Percentiles rank a stretch among this genome's conserved stretches.
Evolutionary conservation across 306 rosid genomes (phyloP).

Genomic region (Sesbania bispinosa): DNA sequence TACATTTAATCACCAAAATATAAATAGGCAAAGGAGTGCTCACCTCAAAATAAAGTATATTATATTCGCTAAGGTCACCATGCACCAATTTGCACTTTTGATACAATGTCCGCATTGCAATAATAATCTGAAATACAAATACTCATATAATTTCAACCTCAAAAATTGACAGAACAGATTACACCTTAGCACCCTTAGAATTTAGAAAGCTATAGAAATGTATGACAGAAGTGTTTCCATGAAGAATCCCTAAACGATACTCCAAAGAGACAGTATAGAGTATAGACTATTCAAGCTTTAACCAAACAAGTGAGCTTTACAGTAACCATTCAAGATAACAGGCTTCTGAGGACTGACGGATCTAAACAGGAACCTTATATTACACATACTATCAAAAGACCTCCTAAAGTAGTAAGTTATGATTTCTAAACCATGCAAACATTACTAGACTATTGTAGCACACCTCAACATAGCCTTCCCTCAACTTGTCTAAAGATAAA

Average conservation of each 20-base stretch:
- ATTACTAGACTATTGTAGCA: constrained; percentile 11
- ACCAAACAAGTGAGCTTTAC: not conserved
- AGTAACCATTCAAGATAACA: constrained; percentile 10
- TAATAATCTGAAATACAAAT: constrained; percentile 53
- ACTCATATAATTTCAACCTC: constrained; percentile 7
- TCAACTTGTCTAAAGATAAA: constrained; percentile 74
- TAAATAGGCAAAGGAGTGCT: not conserved
- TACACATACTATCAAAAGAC: constrained; percentile 2
- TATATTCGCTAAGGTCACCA: constrained; percentile 93
- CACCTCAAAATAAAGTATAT: constrained; percentile 82
- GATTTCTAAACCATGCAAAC: constrained; percentile 15
- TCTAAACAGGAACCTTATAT: not conserved
- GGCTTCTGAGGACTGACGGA: not conserved
- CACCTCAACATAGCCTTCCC: constrained; percentile 89
- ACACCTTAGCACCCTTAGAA: not conserved
- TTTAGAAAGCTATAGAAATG: not conserved
- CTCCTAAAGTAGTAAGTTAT: not conserved
- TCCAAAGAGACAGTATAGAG: not conserved
- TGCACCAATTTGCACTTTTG: constrained; percentile 94
- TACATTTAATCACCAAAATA: constrained; percentile 12
- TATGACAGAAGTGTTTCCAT: not conserved
- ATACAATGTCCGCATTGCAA: constrained; percentile 80
- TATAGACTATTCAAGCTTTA: not conserved
- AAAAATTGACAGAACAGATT: not conserved
- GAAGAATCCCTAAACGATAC: constrained; percentile 15